Evolutionary conservation across 345 rosid genomes (phyloP), one percentile per base, ranked within the genome.

Genomic region (Limnanthes douglasii): DNA sequence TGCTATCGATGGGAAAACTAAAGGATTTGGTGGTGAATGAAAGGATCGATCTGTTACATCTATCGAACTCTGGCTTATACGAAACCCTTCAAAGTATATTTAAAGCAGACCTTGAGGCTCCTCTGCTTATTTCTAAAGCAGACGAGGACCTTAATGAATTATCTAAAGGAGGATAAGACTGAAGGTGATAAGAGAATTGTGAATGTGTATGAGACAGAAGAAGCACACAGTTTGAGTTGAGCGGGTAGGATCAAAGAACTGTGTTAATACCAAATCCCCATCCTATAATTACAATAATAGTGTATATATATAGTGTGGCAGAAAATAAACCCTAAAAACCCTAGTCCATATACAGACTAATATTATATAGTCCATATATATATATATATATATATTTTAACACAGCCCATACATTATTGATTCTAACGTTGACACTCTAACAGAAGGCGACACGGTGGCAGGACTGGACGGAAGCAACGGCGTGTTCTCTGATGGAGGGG

Each of bases 401-500:
- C n/a, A n/a, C n/a, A n/a, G n/a, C n/a, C n/a, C n/a, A n/a, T n/a
- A n/a, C n/a, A n/a, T n/a, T n/a, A n/a, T n/a, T n/a, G n/a, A n/a
- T n/a, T n/a, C n/a, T n/a, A n/a, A n/a, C n/a, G n/a, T n/a, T n/a
- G n/a, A n/a, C n/a, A n/a, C n/a, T n/a, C n/a, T n/a, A n/a, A 60
- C 21, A 13, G 79, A 68, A 34, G 72, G 46, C 24, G 79, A 64
- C 11, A 65, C 15, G 1, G 88, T 69, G 1, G 56, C 52, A 5
- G 51, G 51, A 32, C 39, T 50, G 8, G 73, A 62, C 6, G 30
- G 11, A 50, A 74, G 81, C 37, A 80, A 54, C 16, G 94, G 94
- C n/a, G 96, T 86, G 21, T 62, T 69, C 52, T 86, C 96, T 19
- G 96, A 68, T 35, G 81, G 78, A 10, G 81, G 78, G 6, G 73